Base-by-base conservation (phyloP, 176 grass and related monocot species). In the Ensete ventricosum region DNA sequence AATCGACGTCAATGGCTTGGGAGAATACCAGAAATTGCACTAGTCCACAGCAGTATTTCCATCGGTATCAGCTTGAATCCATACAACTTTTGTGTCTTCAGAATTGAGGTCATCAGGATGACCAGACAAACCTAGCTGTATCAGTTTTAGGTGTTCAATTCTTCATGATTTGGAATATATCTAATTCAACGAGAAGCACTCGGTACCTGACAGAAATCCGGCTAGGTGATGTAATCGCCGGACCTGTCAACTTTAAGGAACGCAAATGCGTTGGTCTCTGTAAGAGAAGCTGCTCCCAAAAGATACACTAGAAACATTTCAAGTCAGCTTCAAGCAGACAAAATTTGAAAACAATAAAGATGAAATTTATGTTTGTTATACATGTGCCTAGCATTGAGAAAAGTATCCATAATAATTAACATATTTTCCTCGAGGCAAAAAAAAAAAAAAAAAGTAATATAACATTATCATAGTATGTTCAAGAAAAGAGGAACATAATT, bases 191-290 rank as follows among this genome's bases (percentile, higher is more conserved):
- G n/a, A 69, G 2, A 21, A 58, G 49, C 26, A 14, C 10, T 67
- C 12, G 23, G 27, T 84, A 87, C 92, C 55, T 85, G 82, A 70
- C 81, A 92, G 77, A 96, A 96, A 51, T 81, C 83, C 64, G 92
- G 79, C 80, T 90, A 96, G 72, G 89, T 88, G 72, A 96, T 86
- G 73, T 79, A 84, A 89, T 90, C 73, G 73, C 82, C 84, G 52
- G 82, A 78, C n/a, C 78, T 90, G 29, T 96, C 89, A 63, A 67
- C 85, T 85, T 87, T 90, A 54, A 96, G 85, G 51, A 92, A 84
- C n/a, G 83, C 92, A 84, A 85, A 96, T 84, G 92, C 92, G 84
- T 88, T 92, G n/a, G 88, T 65, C 78, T 86, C 87, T 0, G 84
- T 78, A 75, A 86, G 83, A 54, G 89, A 83, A 65, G 89, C 84